phyloP scores from a whole-genome alignment of 805 yeast species.

The Candida gorgasii region DNA sequence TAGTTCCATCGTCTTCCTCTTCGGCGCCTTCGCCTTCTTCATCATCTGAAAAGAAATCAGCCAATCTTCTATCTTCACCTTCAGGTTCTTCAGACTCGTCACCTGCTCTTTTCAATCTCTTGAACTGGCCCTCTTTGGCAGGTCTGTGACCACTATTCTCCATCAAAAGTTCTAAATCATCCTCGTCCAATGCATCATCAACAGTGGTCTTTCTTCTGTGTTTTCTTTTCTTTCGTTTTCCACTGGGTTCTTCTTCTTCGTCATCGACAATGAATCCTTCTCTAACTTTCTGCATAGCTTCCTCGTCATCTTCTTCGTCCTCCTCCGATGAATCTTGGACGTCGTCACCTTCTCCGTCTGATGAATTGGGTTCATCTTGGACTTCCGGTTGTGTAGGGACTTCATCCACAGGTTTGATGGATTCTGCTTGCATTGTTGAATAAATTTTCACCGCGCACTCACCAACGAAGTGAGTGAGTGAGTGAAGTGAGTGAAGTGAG shows the following conservation, averaged over 20 bases:
- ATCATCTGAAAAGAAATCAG: constrained; percentile 69
- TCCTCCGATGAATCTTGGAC: constrained; percentile 73
- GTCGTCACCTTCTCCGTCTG: constrained; percentile 39
- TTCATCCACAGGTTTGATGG: neutral
- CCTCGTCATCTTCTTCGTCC: constrained; percentile 85
- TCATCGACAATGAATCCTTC: constrained; percentile 96
- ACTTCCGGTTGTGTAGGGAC: constrained; percentile 31
- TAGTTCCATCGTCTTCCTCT: constrained; percentile 26
- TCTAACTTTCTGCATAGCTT: constrained; percentile 76
- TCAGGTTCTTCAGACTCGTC: constrained; percentile 34
- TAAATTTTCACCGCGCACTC: neutral
- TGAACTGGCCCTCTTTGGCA: constrained; percentile 51
- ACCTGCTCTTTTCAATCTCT: constrained; percentile 78
- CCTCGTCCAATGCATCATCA: constrained; percentile 84
- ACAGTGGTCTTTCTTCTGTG: constrained; percentile 43
- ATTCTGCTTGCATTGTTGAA: constrained; percentile 8
- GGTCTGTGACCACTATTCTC: constrained; percentile 85
- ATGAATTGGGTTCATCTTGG: constrained; percentile 25
- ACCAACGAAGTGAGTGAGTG: too few relatives aligned
- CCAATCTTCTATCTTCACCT: constrained; percentile 30
- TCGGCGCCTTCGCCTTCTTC: constrained; percentile 31
- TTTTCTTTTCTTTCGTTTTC: constrained; percentile 31
- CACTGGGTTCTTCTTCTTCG: constrained; percentile 58
- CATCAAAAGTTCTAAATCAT: constrained; percentile 87
- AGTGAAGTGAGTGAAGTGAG: too few relatives aligned